Evolutionary conservation across 345 rosid genomes (phyloP), one percentile per base, ranked within the genome.

Genomic region (Bruguiera parviflora): DNA sequence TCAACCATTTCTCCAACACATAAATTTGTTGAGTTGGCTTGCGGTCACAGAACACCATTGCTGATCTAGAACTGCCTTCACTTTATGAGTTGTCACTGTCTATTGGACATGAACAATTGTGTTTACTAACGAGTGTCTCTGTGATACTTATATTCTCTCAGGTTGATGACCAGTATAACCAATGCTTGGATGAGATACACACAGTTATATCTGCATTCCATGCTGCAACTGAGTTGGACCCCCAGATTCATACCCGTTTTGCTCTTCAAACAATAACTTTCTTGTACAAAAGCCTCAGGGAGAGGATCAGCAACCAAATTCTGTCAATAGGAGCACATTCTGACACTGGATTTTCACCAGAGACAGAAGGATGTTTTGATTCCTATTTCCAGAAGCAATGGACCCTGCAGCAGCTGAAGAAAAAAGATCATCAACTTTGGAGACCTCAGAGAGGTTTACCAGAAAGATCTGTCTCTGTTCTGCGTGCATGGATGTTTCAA

Each of bases 401-500:
- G 88, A 77, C 89, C 33, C 82, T 87, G 61, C 90, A 88, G 77
- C 96, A 88, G 83, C 87, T 87, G 64, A 89, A 85, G 81, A 84
- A 77, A 63, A 92, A 81, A 77, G 91, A 88, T 32, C 86, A 88
- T 73, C 96, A 89, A 49, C 65, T 88, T 33, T 95, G 99, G 99
- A 88, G 93, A 72, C 97, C 97, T 0, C 97, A 95, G 64, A 79
- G 99, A 57, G 99, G 99, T 19, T 79, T 95, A 71, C 99, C 99
- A 0, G 97, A 92, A 70, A 87, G 83, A 77, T 95, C 99, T 5
- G 97, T 95, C 39, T 83, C 96, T 0, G 93, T 95, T 71, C 78
- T 95, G 28, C 87, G 99, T 0, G 83, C 92, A 9, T 95, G 99
- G 99, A 95, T 95, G 99, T 95, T 95, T 80, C 92, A 95, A 63